Base-by-base conservation (phyloP, 768 basidiomycete genomes). In the Suillus subalutaceus region DNA sequence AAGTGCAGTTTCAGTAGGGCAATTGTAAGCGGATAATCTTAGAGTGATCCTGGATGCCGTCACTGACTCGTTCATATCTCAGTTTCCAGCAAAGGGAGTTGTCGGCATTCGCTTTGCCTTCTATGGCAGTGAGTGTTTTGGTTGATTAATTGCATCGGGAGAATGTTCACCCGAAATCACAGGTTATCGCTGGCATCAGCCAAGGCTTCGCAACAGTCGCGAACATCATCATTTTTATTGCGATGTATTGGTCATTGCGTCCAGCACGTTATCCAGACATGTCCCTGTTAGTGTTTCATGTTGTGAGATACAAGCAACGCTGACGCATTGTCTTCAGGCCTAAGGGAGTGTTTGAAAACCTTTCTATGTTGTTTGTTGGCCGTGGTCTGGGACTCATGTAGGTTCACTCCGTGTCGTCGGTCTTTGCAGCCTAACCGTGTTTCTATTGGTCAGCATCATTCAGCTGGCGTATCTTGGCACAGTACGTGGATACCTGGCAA, bases 371-470 rank as follows among this genome's bases (percentile, higher is more conserved):
- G 3, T 35, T 71, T 4, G 62, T 75, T 5, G 57, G 65, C 57
- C 71, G 74, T 2, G 77, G 75, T 5, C 35, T 77, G 35, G 66
- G 63, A 32, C 73, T 72, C 32, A 62, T 69, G 75, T 77, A 40
- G 41, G 77, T 74, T 15, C 41, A 8, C 13, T 57, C 18, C 20
- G 10, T 50, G 44, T 26, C 4, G 35, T 37, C 41, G 10, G 7
- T 37, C 20, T 52, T 16, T 40, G 41, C 20, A 23, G 12, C 12
- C 50, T 37, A 60, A 4, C 10, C 41, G 52, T 13, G 6, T 43
- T 18, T 56, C 23, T 43, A 5, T 50, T 16, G 41, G 37, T 26
- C 41, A 77, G 75, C 3, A 1, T 71, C 44, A 15, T 61, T 18
- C 77, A 77, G 53, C 16, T 60, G 2, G 63, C 63, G 4, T 71